Evolutionary conservation across 1,139 yeast genomes (phyloP).

Genomic region (Candida sojae): DNA sequence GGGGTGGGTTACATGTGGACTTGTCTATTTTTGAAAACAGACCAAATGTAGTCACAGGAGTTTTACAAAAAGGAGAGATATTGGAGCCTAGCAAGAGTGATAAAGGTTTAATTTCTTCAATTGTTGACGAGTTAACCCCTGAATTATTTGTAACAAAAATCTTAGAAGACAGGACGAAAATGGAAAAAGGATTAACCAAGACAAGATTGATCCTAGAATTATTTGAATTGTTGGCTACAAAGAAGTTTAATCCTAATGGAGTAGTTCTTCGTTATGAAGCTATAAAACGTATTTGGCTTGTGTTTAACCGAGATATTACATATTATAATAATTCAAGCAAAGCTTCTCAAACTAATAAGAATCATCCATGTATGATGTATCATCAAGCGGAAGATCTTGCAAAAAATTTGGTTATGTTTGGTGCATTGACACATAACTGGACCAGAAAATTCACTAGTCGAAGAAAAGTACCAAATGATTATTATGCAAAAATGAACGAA

Average conservation of each 20-base stretch:
- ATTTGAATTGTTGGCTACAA: conserved; percentile 23
- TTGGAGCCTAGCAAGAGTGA: background rate
- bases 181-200: conserved; percentile 20
- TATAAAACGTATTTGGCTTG: conserved; percentile 30
- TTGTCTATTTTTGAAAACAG: conserved; percentile 11
- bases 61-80: conserved; percentile 9
- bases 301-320: conserved; percentile 35
- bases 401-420: conserved; percentile 8
- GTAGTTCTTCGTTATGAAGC: conserved; percentile 26
- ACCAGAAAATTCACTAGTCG: background rate
- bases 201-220: conserved; percentile 25
- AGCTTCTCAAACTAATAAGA: conserved; percentile 14
- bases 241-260: conserved; percentile 18
- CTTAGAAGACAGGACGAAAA: conserved; percentile 21
- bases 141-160: conserved; percentile 36
- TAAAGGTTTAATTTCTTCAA: background rate
- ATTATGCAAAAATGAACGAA: conserved; percentile 13
- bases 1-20: conserved; percentile 27
- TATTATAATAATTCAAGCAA: conserved; percentile 33
- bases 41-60: conserved; percentile 13
- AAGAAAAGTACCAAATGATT: conserved; percentile 5
- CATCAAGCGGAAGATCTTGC: conserved; percentile 9
- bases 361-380: background rate
- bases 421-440: background rate
- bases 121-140: conserved; percentile 18